These are phyloP conservation scores for Solanum bukasovii DNA, from an alignment of 257 asterid species.

Conservation along the genomic window DNA sequence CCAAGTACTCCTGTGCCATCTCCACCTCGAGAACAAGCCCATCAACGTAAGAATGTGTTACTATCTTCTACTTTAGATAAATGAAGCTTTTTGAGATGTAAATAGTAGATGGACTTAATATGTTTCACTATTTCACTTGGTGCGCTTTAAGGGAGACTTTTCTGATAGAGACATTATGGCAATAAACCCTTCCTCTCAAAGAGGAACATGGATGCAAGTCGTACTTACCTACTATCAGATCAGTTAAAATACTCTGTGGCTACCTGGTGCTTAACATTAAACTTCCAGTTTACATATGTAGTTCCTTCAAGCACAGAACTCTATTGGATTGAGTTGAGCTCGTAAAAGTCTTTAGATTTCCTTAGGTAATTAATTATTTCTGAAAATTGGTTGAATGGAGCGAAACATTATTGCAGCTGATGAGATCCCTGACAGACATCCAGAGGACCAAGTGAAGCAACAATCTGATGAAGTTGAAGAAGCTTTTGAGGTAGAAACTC, in stretches of 20 bases:
- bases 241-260: background rate
- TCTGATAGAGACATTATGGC: background rate
- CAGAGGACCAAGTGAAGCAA: conserved; percentile 36
- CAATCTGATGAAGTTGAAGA: conserved; percentile 32
- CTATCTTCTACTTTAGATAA: background rate
- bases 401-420: conserved; percentile 41
- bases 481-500: conserved; percentile 33
- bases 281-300: background rate
- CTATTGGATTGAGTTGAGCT: background rate
- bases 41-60: conserved; percentile 25
- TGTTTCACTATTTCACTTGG: background rate
- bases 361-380: background rate
- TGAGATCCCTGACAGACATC: conserved; percentile 41
- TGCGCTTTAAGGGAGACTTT: background rate
- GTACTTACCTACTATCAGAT: background rate
- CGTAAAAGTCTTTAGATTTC: background rate
- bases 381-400: background rate
- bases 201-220: background rate
- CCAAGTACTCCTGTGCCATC: conserved; percentile 54
- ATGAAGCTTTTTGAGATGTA: background rate
- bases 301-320: background rate
- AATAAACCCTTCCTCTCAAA: background rate
- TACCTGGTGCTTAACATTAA: background rate
- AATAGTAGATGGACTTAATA: background rate
- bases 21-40: conserved; percentile 53